Base-by-base conservation (phyloP, 208 protist species). In the Leishmania turanica region DNA sequence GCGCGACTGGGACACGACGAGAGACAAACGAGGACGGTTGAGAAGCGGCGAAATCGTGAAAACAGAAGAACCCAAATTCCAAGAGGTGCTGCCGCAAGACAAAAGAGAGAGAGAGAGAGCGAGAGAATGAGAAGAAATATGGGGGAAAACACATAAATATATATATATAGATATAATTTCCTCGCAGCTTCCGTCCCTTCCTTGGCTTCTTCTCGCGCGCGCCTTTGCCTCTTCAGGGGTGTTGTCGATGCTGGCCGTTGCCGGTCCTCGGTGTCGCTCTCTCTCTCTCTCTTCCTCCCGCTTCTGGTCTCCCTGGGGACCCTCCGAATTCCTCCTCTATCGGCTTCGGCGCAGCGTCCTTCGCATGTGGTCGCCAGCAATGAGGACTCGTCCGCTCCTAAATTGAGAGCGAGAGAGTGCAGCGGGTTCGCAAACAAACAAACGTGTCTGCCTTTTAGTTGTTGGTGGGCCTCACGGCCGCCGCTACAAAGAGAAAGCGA, bases 201-300 rank as follows among this genome's bases (percentile, higher is more conserved):
- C 70, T 72, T 73, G 40, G 71, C 60, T 77, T 65, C 58, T 54
- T 19, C 64, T 37, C 31, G 64, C 64, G 27, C 13, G 64, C n/a
- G 15, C 31, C 27, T 40, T 24, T 34, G 31, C 2, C 21, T 54
- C 37, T 53, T 40, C 15, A 4, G n/a, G 31, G 21, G 13, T 68
- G 7, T 37, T 62, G 56, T 62, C 56, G 56, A 3, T 31, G 56
- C 13, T 24, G 56, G 24, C 27, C 5, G 0, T 31, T 31, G 24
- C 8, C 27, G 8, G 2, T 62, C 13, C 56, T 62, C 56, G 5
- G 51, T 64, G 27, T 34, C 58, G 11, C 58, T 64, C 19, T 31
- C 45, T 58, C 24, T n/a, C 34, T 34, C 34, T 37, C 34, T 31
- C 56, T n/a, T 62, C 2, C 24, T 13, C 27, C 4, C 40, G 31